phyloP scores from a whole-genome alignment of 345 rosid species.

The Brassica incana region DNA sequence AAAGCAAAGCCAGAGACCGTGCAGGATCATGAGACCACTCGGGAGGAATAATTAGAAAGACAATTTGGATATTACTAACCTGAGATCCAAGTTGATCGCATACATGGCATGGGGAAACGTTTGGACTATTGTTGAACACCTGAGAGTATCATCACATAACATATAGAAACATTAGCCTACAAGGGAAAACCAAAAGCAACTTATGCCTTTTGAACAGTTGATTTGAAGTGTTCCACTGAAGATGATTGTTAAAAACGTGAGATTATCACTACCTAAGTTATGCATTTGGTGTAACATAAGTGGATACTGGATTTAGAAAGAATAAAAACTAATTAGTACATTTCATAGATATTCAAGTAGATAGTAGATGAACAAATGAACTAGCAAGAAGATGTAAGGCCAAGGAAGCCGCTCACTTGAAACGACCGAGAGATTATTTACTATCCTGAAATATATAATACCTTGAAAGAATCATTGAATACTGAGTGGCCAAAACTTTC shows the following conservation, averaged over 20 bases:
- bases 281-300: not conserved
- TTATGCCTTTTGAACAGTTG: constrained; percentile 84
- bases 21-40: not conserved
- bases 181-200: not conserved
- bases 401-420: constrained; percentile 62
- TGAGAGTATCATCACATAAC: constrained; percentile 26
- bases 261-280: constrained; percentile 21
- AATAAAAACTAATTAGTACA: not conserved
- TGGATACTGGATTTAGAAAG: not conserved
- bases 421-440: constrained; percentile 89
- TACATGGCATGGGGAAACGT: not conserved
- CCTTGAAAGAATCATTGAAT: constrained; percentile 89
- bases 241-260: constrained; percentile 27
- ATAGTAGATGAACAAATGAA: not conserved
- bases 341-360: not conserved
- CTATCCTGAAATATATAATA: constrained; percentile 69
- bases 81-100: not conserved
- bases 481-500: constrained; percentile 99
- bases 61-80: not conserved
- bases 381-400: constrained; percentile 4
- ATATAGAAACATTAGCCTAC: not conserved
- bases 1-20: not conserved
- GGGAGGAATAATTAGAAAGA: not conserved
- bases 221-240: constrained; percentile 85
- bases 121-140: constrained; percentile 34